phyloP scores from a whole-genome alignment of 2,329 filamentous ascomycete species.

The Trichoderma koningii region DNA sequence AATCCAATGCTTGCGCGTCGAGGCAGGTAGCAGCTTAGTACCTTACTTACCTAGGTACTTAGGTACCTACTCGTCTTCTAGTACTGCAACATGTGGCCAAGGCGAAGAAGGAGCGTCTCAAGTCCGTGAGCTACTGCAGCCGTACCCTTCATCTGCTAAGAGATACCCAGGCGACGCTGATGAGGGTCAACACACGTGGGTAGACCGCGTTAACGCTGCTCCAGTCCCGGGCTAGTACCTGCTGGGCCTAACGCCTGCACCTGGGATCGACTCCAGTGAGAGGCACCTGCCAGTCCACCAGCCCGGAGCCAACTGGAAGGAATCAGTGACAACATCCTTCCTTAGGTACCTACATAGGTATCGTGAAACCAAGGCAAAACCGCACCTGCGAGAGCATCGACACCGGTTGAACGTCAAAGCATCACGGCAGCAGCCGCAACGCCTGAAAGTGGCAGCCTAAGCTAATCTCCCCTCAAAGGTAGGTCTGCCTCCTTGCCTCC shows the following conservation, averaged over 20 bases:
- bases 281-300: slow-evolving; percentile 6
- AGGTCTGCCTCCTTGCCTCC: too few species aligned
- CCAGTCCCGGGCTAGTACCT: neutral
- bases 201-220: neutral
- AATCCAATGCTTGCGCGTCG: too few species aligned
- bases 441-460: too few species aligned
- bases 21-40: too few species aligned
- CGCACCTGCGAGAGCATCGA: too few species aligned
- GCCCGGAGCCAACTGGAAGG: slow-evolving; percentile 25
- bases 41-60: too few species aligned
- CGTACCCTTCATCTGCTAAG: slow-evolving; percentile 1
- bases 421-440: too few species aligned
- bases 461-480: too few species aligned
- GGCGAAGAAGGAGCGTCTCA: neutral
- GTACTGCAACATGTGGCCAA: neutral
- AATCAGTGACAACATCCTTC: too few species aligned
- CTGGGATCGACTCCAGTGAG: slow-evolving; percentile 8
- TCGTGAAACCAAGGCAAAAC: neutral
- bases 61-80: too few species aligned
- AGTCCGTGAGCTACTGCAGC: neutral
- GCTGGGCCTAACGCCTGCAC: slow-evolving; percentile 3
- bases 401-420: too few species aligned
- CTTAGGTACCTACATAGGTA: too few species aligned
- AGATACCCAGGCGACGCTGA: neutral
- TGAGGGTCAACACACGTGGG: neutral